Conservation (phyloP, 805 yeast genomes). For the Saturnispora hagleri region DNA sequence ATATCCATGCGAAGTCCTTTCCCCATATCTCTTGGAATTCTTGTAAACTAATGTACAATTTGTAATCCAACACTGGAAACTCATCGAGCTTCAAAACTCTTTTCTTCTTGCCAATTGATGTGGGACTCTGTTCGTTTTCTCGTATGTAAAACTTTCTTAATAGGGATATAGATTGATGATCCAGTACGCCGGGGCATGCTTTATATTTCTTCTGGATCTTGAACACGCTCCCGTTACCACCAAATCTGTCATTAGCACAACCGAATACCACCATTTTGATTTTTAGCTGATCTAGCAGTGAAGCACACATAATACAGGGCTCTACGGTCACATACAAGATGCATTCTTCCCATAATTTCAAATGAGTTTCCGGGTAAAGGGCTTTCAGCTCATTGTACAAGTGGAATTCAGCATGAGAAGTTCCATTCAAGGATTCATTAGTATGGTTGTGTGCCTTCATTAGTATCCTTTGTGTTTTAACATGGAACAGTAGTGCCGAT, state of each 20-base stretch:
- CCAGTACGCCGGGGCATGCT: constrained; percentile 60
- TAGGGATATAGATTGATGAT: constrained; percentile 76
- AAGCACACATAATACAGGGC: constrained; percentile 98
- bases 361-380: constrained; percentile 21
- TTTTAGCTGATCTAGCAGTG: constrained; percentile 75
- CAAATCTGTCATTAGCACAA: constrained; percentile 90
- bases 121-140: constrained; percentile 82
- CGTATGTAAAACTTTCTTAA: constrained; percentile 76
- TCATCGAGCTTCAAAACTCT: constrained; percentile 46
- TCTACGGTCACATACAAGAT: constrained; percentile 90
- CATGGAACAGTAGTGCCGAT: constrained; percentile 59
- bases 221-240: constrained; percentile 89
- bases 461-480: constrained; percentile 36
- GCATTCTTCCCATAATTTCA: constrained; percentile 40
- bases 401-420: constrained; percentile 86
- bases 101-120: constrained; percentile 63
- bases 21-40: constrained; percentile 49
- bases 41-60: constrained; percentile 38
- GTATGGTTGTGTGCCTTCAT: constrained; percentile 83
- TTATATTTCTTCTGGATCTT: constrained; percentile 32
- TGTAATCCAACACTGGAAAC: constrained; percentile 55
- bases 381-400: constrained; percentile 53
- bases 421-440: constrained; percentile 75
- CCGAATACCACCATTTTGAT: constrained; percentile 75
- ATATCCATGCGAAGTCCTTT: constrained; percentile 21